Conservation (phyloP, 257 asterid species). For the Capsicum pubescens region DNA sequence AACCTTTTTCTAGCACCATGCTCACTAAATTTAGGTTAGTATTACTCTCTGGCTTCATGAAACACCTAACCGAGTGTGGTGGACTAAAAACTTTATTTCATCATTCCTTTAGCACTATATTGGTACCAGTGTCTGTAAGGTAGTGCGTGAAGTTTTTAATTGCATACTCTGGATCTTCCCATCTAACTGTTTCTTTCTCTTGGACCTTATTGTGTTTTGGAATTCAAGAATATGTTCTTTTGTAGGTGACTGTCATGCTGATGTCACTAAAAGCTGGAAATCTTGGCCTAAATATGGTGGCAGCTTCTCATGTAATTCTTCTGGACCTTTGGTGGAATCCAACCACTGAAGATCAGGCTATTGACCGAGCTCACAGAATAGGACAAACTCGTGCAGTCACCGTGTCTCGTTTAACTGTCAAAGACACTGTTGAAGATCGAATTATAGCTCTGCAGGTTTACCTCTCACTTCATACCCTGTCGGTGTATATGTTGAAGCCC, state of each 20-base stretch:
- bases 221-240: conserved; percentile 31
- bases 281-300: conserved; percentile 98
- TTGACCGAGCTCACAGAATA: conserved; percentile 97
- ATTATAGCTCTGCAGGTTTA: conserved; percentile 92
- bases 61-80: neutral
- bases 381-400: conserved; percentile 96
- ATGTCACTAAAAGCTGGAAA: conserved; percentile 99
- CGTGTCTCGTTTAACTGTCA: conserved; percentile 84
- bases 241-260: conserved; percentile 94
- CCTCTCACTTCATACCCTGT: neutral
- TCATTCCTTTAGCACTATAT: neutral
- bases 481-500: neutral
- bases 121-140: neutral
- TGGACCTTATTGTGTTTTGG: neutral
- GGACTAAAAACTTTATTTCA: neutral
- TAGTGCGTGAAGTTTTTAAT: neutral
- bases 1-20: conserved; percentile 9
- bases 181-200: neutral
- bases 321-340: conserved; percentile 99
- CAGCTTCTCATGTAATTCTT: conserved; percentile 92
- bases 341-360: conserved; percentile 97
- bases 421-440: conserved; percentile 95
- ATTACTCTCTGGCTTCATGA: neutral
- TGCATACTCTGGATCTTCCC: conserved; percentile 8
- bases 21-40: neutral